Evolutionary conservation across 352 stramenopile species (phyloP).

Genomic region (Phytophthora sansomeana): DNA sequence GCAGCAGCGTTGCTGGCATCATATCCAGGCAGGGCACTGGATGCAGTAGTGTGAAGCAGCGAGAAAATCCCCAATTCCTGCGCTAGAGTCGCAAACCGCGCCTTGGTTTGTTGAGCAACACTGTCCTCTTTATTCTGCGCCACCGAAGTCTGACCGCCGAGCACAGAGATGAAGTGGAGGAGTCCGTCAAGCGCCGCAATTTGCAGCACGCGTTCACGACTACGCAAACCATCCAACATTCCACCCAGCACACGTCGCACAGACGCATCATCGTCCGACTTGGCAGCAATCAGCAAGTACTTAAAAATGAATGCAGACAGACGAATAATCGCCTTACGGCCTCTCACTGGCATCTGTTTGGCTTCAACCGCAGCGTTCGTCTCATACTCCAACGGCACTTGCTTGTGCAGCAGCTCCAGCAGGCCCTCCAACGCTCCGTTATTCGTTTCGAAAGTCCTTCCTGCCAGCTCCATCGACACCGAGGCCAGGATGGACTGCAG

Average conservation of each 20-base stretch:
- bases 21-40: constrained; percentile 52
- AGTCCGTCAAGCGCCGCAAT: constrained; percentile 77
- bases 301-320: constrained; percentile 83
- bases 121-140: constrained; percentile 24
- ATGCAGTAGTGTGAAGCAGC: constrained; percentile 67
- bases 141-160: constrained; percentile 28
- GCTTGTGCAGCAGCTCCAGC: constrained; percentile 56
- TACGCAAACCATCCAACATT: constrained; percentile 77
- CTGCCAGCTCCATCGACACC: constrained; percentile 59
- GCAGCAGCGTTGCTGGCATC: constrained; percentile 3
- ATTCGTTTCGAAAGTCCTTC: constrained; percentile 35
- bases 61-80: constrained; percentile 84
- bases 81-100: constrained; percentile 61
- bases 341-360: constrained; percentile 43
- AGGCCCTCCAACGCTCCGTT: constrained; percentile 24
- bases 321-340: constrained; percentile 73
- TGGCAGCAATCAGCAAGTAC: constrained; percentile 59
- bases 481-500: constrained; percentile 69
- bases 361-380: constrained; percentile 5
- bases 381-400: constrained; percentile 67
- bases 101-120: constrained; percentile 36
- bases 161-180: constrained; percentile 77
- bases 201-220: constrained; percentile 65
- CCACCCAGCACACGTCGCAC: constrained; percentile 66
- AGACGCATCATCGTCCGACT: constrained; percentile 50